Percentiles rank a stretch among this genome's conserved stretches.
Evolutionary conservation across 208 protist genomes (phyloP).

Genomic region (Herpetomonas samuelpessoai): DNA sequence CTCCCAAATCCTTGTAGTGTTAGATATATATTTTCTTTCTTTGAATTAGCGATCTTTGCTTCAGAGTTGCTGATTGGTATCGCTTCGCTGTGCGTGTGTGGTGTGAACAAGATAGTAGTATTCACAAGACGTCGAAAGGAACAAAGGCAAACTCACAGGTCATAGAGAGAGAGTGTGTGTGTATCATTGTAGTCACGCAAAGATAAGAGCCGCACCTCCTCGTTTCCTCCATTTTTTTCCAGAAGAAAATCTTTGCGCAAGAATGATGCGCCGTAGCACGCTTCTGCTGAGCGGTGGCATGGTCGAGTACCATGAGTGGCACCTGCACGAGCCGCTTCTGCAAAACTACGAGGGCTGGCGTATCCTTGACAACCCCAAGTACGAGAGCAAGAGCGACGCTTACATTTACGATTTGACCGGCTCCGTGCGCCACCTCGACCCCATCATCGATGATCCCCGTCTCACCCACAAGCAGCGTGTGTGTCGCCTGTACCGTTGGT

Average conservation of each 20-base stretch:
- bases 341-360: slow-evolving; percentile 93
- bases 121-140: too few relatives aligned
- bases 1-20: background rate
- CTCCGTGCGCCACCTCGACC: slow-evolving; percentile 84
- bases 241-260: background rate
- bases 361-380: slow-evolving; percentile 89
- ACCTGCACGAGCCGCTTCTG: slow-evolving; percentile 86
- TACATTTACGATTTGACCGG: slow-evolving; percentile 83
- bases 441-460: slow-evolving; percentile 91
- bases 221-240: too few relatives aligned
- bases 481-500: slow-evolving; percentile 88
- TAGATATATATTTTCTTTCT: background rate
- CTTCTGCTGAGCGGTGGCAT: slow-evolving; percentile 71
- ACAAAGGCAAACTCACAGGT: background rate
- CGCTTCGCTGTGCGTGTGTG: too few relatives aligned
- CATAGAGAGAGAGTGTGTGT: too few relatives aligned
- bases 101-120: too few relatives aligned
- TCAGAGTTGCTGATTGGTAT: too few relatives aligned
- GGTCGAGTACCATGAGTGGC: slow-evolving; percentile 92
- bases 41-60: too few relatives aligned
- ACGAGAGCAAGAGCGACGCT: slow-evolving; percentile 72
- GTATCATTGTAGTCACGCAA: too few relatives aligned
- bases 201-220: too few relatives aligned
- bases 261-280: slow-evolving; percentile 77
- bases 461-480: slow-evolving; percentile 92